Percentiles rank a stretch among this genome's conserved stretches.
Conservation (phyloP, 2,329 filamentous ascomycete genomes). For the Pseudocercospora crystallina region DNA sequence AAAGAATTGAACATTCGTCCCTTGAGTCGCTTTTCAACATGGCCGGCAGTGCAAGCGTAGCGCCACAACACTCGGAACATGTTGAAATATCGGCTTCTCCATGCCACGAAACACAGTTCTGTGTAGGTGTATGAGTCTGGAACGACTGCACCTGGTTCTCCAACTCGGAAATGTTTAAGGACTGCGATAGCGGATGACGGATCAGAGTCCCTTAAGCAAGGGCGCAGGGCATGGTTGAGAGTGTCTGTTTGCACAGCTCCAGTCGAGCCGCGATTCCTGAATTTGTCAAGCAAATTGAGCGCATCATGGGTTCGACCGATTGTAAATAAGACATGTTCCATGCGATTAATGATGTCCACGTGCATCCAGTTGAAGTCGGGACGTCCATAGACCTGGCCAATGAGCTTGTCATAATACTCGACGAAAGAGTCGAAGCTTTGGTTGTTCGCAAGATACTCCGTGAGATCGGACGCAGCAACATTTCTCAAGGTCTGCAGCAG, state of each 20-base stretch:
- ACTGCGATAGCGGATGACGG: slow-evolving; percentile 18
- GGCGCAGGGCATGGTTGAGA: slow-evolving; percentile 29
- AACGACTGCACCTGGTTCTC: slow-evolving; percentile 11
- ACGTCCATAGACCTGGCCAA: slow-evolving; percentile 4
- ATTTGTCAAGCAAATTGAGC: slow-evolving; percentile 18
- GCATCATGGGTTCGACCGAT: slow-evolving; percentile 25
- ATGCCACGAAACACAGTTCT: slow-evolving; percentile 29
- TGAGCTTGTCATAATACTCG: slow-evolving; percentile 18
- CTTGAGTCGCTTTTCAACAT: slow-evolving; percentile 17
- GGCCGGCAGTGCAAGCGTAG: slow-evolving; percentile 32
- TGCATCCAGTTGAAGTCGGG: slow-evolving; percentile 27
- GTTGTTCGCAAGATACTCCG: slow-evolving; percentile 15
- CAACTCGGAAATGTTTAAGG: slow-evolving; percentile 17
- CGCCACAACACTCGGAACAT: slow-evolving; percentile 35
- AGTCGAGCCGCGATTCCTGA: slow-evolving; percentile 7
- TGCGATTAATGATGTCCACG: slow-evolving; percentile 20
- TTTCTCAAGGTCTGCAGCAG: slow-evolving; percentile 12
- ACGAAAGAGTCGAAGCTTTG: slow-evolving; percentile 21
- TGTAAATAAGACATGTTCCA: slow-evolving; percentile 25
- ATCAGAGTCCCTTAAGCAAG: slow-evolving; percentile 17
- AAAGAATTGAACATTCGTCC: slow-evolving; percentile 18
- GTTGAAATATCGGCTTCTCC: slow-evolving; percentile 27
- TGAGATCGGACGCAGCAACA: slow-evolving; percentile 16
- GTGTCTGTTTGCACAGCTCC: slow-evolving; percentile 17
- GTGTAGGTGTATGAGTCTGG: slow-evolving; percentile 18